Conservation (phyloP, 2,329 filamentous ascomycete species). For the Boeremia exigua region DNA sequence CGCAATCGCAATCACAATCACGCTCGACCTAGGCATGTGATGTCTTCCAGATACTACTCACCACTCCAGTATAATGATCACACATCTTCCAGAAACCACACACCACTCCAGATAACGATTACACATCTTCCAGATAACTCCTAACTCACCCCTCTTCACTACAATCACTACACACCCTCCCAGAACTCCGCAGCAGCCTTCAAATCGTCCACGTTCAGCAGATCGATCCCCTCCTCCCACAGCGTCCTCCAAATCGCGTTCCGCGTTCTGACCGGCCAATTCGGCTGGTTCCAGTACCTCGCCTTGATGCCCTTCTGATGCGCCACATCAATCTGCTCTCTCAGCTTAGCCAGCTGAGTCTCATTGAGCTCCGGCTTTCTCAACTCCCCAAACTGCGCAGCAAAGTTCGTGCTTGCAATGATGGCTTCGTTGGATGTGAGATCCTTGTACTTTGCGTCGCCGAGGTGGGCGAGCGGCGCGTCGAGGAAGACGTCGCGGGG, state of each 20-base stretch:
- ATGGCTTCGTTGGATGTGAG: conserved; percentile 59
- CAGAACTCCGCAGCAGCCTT: conserved; percentile 54
- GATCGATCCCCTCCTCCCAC: conserved; percentile 63
- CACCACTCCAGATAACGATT: too few species aligned
- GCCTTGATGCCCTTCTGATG: conserved; percentile 63
- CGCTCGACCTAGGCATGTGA: too few species aligned
- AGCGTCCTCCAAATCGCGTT: conserved; percentile 60
- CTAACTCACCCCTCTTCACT: too few species aligned
- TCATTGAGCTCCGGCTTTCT: conserved; percentile 49
- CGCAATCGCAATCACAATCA: not conserved
- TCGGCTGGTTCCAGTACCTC: conserved; percentile 69
- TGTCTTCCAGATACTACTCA: too few species aligned
- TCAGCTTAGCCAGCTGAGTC: conserved; percentile 59
- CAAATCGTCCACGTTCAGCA: conserved; percentile 70
- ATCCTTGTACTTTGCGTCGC: conserved; percentile 48
- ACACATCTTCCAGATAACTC: too few species aligned
- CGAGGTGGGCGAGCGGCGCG: conserved; percentile 58
- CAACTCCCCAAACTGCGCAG: conserved; percentile 48
- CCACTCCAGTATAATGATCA: too few species aligned
- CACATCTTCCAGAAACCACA: too few species aligned
- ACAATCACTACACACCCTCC: conserved; percentile 38
- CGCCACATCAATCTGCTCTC: conserved; percentile 60
- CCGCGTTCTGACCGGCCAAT: conserved; percentile 61
- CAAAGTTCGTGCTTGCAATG: conserved; percentile 62
- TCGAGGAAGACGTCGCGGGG: conserved; percentile 65